Evolutionary conservation across 2,329 filamentous ascomycete genomes (phyloP), one percentile per base, ranked within the genome.

Genomic region (Verticillium albo-atrum): DNA sequence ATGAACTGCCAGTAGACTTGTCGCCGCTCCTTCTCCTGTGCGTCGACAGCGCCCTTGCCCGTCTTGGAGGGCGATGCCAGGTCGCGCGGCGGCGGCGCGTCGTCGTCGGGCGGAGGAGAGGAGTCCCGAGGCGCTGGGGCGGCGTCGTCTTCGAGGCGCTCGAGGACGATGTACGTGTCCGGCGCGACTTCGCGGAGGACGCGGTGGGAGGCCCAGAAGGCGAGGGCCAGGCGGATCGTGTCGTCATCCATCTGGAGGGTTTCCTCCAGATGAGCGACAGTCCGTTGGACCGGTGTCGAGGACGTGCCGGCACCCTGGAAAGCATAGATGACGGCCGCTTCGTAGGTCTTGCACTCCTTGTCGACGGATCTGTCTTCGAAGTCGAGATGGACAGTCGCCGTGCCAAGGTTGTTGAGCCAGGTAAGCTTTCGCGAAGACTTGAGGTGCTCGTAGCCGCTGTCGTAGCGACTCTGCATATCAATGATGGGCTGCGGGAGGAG

Each of bases 1-100:
- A 99, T 92, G 71, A 97, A 98, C 68, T 93, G 89, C 85, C 90
- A 92, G 74, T 97, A 97, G 42, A 97, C 83, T 51, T 76, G 74
- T 34, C 81, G 79, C 60, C 80, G 79, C 66, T 83, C 82, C 66
- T 81, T 79, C 68, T 87, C 85, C 71, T 91, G 89, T 64, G 85
- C 81, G 25, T 89, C 82, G 32, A 90, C 78, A 75, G 75, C 14
- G 70, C 66, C 60, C 26, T 20, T 20, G 25, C 72, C 76, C 56
- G 79, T 74, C 65, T 86, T 82, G 5, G 79, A 82, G 26, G 79
- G 78, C 25, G 77, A 79, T 37, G 74, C 66, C 25, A 27, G 14
- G 25, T 55, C 32, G n/a, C 14, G 54, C 54, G 20, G 32, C 52
- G 72, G 73, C 20, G 37, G 17, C 6, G 20, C 37, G 37, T 47